phyloP scores from a whole-genome alignment of 768 basidiomycete species.

The Kwoniella sp. region DNA sequence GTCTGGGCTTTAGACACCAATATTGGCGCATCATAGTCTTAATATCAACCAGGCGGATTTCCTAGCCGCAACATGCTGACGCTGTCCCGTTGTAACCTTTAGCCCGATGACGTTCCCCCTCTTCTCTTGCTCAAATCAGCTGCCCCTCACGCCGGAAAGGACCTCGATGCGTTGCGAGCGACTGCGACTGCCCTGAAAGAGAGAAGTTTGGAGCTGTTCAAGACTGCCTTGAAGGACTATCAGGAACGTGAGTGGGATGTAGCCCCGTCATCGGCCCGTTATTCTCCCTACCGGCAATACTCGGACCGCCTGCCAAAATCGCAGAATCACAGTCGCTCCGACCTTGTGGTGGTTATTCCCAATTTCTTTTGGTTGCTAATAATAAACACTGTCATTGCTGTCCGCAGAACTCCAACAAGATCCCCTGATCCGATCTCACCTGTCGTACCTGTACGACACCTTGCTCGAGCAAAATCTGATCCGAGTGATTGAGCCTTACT shows the following conservation, averaged over 20 bases:
- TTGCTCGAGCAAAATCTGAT: slow-evolving; percentile 93
- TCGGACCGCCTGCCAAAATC: too few relatives aligned
- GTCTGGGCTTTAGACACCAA: too few relatives aligned
- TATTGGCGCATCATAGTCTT: too few relatives aligned
- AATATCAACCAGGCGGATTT: too few relatives aligned
- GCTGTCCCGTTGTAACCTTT: too few relatives aligned
- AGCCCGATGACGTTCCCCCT: slow-evolving; percentile 92
- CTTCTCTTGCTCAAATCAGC: slow-evolving; percentile 86
- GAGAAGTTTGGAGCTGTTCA: slow-evolving; percentile 84
- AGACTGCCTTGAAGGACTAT: slow-evolving; percentile 82
- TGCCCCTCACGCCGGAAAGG: slow-evolving; percentile 81
- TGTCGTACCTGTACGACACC: slow-evolving; percentile 91
- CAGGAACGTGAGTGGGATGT: slow-evolving; percentile 68
- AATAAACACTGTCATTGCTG: not conserved
- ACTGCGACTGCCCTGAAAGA: slow-evolving; percentile 92
- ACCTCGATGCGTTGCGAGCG: slow-evolving; percentile 94
- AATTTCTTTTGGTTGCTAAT: not conserved
- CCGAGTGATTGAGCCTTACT: slow-evolving; percentile 94
- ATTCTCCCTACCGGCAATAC: not conserved
- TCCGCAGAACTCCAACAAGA: slow-evolving; percentile 85
- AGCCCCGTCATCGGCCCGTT: not conserved
- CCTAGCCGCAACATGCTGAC: too few relatives aligned
- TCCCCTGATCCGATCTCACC: slow-evolving; percentile 91
- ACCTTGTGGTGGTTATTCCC: not conserved
- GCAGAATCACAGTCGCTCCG: not conserved